A percentile compares a stretch with the other conserved stretches of the same genome.
Evolutionary conservation across 1,284 basidiomycete genomes (phyloP).

Genomic region (Melampsora larici-populina): DNA sequence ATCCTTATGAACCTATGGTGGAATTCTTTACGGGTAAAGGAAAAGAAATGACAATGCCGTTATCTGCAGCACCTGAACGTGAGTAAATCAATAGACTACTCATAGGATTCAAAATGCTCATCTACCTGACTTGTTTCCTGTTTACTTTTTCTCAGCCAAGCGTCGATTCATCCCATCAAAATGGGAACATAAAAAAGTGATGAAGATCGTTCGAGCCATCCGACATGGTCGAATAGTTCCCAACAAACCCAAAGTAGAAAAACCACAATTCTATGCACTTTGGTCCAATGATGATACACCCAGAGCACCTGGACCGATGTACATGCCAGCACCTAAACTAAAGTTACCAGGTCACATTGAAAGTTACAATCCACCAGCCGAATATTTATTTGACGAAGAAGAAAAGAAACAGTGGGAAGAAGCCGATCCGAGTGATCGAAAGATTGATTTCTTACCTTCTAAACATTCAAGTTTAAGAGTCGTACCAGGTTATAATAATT

Average conservation of each 20-base stretch:
- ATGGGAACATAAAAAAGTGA: conserved; percentile 99
- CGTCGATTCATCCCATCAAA: conserved; percentile 94
- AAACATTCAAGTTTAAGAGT: conserved; percentile 80
- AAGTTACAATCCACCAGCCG: conserved; percentile 97
- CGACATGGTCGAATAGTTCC: conserved; percentile 89
- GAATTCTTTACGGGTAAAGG: conserved; percentile 98
- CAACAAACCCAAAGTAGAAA: conserved; percentile 72
- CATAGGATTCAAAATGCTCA: not conserved
- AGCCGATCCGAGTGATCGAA: conserved; percentile 83
- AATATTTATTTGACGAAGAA: conserved; percentile 86
- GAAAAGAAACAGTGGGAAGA: conserved; percentile 82
- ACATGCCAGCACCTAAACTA: conserved; percentile 86
- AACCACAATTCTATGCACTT: conserved; percentile 79
- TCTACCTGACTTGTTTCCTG: not conserved
- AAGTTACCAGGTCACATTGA: conserved; percentile 84
- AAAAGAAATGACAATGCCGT: conserved; percentile 86
- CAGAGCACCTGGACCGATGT: conserved; percentile 55
- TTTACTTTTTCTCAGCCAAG: conserved; percentile 61
- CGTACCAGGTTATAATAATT: conserved; percentile 85
- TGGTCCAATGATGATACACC: conserved; percentile 66
- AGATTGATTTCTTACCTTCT: conserved; percentile 81
- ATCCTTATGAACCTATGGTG: conserved; percentile 78
- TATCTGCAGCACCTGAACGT: conserved; percentile 82
- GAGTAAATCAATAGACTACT: not conserved
- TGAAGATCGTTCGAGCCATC: conserved; percentile 99